Percentiles rank a stretch among this genome's conserved stretches.
Evolutionary conservation across 805 yeast species (phyloP).

Genomic region (Lipomyces orientalis): DNA sequence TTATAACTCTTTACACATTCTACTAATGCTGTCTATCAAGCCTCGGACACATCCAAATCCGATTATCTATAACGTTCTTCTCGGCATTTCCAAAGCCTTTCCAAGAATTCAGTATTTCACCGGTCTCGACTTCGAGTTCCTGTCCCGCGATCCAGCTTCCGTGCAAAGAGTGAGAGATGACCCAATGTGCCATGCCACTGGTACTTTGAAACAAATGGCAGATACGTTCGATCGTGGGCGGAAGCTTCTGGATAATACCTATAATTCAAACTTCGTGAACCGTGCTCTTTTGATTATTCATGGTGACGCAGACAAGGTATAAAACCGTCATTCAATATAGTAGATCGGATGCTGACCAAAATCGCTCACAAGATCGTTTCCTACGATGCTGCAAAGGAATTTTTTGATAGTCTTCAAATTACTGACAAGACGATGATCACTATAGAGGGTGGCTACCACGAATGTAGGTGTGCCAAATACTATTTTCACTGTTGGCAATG

Average conservation of each 20-base stretch:
- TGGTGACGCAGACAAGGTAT: conserved; percentile 43
- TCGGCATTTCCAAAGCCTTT: conserved; percentile 39
- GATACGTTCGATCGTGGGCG: conserved; percentile 46
- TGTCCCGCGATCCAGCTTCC: conserved; percentile 42
- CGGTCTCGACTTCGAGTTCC: conserved; percentile 38
- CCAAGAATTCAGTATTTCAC: conserved; percentile 43
- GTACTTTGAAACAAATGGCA: conserved; percentile 44
- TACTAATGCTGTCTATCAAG: conserved; percentile 14
- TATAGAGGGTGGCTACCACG: conserved; percentile 40
- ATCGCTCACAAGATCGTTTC: conserved; percentile 13
- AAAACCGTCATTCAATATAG: too few relatives aligned
- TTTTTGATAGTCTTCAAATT: conserved; percentile 34
- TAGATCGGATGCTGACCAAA: too few relatives aligned
- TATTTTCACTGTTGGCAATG: neutral
- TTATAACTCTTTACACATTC: neutral
- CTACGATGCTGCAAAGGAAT: conserved; percentile 37
- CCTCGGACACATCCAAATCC: conserved; percentile 39
- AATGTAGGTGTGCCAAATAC: conserved; percentile 21
- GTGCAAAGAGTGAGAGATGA: conserved; percentile 40
- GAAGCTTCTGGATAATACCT: conserved; percentile 42
- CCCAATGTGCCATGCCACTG: conserved; percentile 40
- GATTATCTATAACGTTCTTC: conserved; percentile 40
- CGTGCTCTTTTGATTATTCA: conserved; percentile 46
- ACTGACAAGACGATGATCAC: conserved; percentile 37
- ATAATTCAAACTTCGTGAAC: conserved; percentile 42